Evolutionary conservation across 352 stramenopile species (phyloP).

Genomic region (Phytopythium chamaehyphon): DNA sequence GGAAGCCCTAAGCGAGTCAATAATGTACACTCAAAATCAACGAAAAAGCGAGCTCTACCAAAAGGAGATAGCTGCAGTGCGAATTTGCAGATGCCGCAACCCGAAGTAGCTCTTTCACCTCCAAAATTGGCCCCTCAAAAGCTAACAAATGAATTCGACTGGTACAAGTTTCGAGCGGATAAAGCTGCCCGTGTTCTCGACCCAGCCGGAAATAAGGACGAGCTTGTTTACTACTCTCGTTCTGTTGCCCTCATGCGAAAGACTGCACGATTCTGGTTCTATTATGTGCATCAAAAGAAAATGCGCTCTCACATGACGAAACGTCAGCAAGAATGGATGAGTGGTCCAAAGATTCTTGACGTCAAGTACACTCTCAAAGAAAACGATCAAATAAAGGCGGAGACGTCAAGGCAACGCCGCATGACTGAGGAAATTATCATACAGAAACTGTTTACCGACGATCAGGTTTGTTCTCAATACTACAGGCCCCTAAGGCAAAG

Average conservation of each 20-base stretch:
- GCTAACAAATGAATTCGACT: constrained; percentile 29
- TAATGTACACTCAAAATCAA: too few relatives aligned
- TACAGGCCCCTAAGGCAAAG: not conserved
- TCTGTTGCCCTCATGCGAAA: constrained; percentile 45
- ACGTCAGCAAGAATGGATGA: constrained; percentile 5
- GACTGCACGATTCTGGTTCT: constrained; percentile 37
- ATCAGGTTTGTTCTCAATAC: not conserved
- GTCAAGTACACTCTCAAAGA: constrained; percentile 22
- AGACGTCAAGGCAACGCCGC: constrained; percentile 6
- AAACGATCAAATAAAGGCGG: constrained; percentile 7
- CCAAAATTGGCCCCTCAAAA: not conserved
- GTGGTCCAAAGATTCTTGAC: constrained; percentile 17
- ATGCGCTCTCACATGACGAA: constrained; percentile 11
- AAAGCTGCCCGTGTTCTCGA: constrained; percentile 9
- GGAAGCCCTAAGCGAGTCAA: too few relatives aligned
- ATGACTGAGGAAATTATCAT: constrained; percentile 12
- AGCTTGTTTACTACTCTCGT: constrained; percentile 52
- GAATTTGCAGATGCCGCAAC: not conserved
- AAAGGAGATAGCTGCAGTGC: not conserved
- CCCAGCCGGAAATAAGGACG: constrained; percentile 3
- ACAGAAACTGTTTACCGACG: constrained; percentile 13
- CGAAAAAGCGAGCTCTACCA: too few relatives aligned
- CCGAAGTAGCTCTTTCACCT: not conserved
- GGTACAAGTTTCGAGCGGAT: constrained; percentile 22
- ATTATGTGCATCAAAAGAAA: constrained; percentile 16